phyloP scores from a whole-genome alignment of 352 stramenopile species.

The Pythium plurisporium region DNA sequence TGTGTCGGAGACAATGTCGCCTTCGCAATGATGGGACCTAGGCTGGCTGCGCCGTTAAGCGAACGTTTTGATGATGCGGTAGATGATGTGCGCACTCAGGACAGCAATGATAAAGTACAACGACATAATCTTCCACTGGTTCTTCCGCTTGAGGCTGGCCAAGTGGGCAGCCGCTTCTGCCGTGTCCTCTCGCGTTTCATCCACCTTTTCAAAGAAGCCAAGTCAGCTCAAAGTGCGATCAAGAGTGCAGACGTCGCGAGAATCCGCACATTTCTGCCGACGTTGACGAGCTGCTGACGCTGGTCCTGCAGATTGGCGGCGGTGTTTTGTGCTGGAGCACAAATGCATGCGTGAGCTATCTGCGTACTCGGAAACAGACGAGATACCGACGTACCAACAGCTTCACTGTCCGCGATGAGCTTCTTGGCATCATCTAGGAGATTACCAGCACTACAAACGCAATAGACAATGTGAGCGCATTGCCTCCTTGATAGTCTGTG shows the following conservation, averaged over 20 bases:
- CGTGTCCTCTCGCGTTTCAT: slow-evolving; percentile 68
- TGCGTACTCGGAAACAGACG: not conserved
- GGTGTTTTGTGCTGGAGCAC: slow-evolving; percentile 51
- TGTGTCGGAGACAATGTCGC: too few relatives aligned
- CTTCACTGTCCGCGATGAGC: slow-evolving; percentile 66
- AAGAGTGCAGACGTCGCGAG: not conserved
- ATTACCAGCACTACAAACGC: slow-evolving; percentile 47
- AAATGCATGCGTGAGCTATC: not conserved
- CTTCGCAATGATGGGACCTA: too few relatives aligned
- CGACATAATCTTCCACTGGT: slow-evolving; percentile 63
- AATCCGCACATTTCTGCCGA: slow-evolving; percentile 62
- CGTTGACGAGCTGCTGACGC: slow-evolving; percentile 72
- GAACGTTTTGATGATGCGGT: slow-evolving; percentile 61
- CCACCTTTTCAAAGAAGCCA: slow-evolving; percentile 29
- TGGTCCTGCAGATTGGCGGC: slow-evolving; percentile 57
- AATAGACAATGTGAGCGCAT: not conserved
- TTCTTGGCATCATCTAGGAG: slow-evolving; percentile 64
- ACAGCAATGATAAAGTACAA: slow-evolving; percentile 80
- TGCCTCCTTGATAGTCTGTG: too few relatives aligned
- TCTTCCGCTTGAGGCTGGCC: slow-evolving; percentile 80
- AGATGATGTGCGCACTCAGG: slow-evolving; percentile 68
- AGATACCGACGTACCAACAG: slow-evolving; percentile 30
- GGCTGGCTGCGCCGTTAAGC: not conserved
- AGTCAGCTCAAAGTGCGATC: not conserved
- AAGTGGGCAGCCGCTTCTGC: slow-evolving; percentile 62